A percentile compares a stretch with the other conserved stretches of the same genome.
Conservation (phyloP, 2,329 filamentous ascomycete genomes). For the Colletotrichum orchidophilum region DNA sequence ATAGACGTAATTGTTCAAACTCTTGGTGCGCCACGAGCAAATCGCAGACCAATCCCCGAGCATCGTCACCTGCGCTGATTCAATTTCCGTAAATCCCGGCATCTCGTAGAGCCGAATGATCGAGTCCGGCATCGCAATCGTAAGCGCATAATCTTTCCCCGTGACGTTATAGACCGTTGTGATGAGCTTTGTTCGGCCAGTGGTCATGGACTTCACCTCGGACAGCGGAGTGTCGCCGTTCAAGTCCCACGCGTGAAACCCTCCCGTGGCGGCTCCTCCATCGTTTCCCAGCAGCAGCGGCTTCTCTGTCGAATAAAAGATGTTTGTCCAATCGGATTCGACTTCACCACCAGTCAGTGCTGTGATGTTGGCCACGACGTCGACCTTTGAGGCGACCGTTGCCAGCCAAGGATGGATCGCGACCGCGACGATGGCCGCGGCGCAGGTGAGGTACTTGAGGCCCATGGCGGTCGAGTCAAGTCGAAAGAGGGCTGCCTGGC, state of each 20-base stretch:
- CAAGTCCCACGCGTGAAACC: constrained; percentile 50
- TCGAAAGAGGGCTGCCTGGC: constrained; percentile 12
- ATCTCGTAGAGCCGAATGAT: constrained; percentile 51
- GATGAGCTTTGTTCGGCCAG: constrained; percentile 57
- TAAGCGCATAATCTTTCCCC: constrained; percentile 49
- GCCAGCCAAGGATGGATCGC: constrained; percentile 20
- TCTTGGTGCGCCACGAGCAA: constrained; percentile 54
- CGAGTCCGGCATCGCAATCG: constrained; percentile 54
- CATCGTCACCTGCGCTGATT: constrained; percentile 43
- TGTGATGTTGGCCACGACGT: constrained; percentile 41
- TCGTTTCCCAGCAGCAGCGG: constrained; percentile 57
- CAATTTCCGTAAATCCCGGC: constrained; percentile 42
- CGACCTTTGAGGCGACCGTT: neutral
- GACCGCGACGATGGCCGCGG: constrained; percentile 17
- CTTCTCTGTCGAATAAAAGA: constrained; percentile 47
- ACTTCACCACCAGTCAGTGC: constrained; percentile 45
- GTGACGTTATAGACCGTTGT: constrained; percentile 48
- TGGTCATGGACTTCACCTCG: constrained; percentile 43
- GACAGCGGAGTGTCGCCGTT: constrained; percentile 41
- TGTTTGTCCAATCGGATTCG: constrained; percentile 52
- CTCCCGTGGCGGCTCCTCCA: constrained; percentile 52
- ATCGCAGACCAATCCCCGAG: constrained; percentile 59
- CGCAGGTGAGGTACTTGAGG: constrained; percentile 20
- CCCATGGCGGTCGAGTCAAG: constrained; percentile 21
- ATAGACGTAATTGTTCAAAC: constrained; percentile 54